Evolutionary conservation across 116 monocot species (phyloP).

Genomic region (Dioscorea cayenensis): DNA sequence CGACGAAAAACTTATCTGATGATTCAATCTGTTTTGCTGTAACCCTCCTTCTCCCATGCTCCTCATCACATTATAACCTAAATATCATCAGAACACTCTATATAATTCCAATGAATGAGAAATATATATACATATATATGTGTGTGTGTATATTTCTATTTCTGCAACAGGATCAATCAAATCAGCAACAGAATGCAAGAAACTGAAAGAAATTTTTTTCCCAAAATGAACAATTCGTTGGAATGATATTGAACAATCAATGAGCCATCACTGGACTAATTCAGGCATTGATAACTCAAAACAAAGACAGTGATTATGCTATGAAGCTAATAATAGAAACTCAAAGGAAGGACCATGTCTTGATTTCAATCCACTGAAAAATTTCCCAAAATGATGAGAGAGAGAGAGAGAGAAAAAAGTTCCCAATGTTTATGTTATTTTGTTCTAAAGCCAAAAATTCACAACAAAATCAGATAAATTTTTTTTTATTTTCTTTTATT

Average conservation of each 20-base stretch:
- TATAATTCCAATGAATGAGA: no score
- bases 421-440: no score
- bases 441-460: no score
- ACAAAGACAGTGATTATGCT: not conserved
- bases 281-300: not conserved
- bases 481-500: no score
- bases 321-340: not conserved
- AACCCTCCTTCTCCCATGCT: conserved; percentile 13
- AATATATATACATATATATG: no score
- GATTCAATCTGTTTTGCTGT: conserved; percentile 30
- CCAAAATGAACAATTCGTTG: no score
- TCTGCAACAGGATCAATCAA: no score
- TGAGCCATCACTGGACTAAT: not conserved
- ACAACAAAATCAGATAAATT: no score
- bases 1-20: conserved; percentile 67
- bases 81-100: not conserved
- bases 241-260: not conserved
- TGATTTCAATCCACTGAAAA: not conserved
- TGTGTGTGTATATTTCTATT: no score
- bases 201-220: no score
- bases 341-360: not conserved
- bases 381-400: not conserved
- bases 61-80: conserved; percentile 55
- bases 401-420: no score
- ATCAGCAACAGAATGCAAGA: no score